Percentiles rank a stretch among this genome's conserved stretches.
These are phyloP conservation scores for Ciborinia camelliae DNA, from an alignment of 2,329 filamentous ascomycete genomes.

Conservation along the genomic window DNA sequence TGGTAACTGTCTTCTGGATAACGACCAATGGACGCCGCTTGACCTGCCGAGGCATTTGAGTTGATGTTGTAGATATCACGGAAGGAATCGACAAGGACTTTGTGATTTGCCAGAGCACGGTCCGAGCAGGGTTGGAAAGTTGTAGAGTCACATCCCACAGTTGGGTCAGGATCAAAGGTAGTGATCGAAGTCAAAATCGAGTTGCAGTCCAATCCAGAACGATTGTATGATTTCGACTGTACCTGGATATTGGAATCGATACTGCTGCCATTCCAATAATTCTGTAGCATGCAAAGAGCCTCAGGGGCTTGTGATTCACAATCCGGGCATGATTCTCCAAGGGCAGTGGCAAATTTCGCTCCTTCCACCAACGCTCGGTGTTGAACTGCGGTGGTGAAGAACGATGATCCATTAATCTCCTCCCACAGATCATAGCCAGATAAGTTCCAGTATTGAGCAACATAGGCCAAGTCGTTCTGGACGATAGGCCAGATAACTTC, in stretches of 20 bases:
- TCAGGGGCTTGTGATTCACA: conserved; percentile 63
- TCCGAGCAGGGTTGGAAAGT: conserved; percentile 65
- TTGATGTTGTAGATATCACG: conserved; percentile 65
- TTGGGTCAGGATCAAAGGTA: conserved; percentile 59
- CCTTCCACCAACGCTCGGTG: conserved; percentile 63
- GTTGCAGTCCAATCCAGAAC: conserved; percentile 69
- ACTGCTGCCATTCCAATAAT: conserved; percentile 68
- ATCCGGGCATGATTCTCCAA: conserved; percentile 56
- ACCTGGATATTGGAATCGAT: conserved; percentile 66
- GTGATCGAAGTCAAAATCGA: conserved; percentile 63
- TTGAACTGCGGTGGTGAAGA: conserved; percentile 70
- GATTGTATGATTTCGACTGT: conserved; percentile 46
- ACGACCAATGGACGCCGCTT: conserved; percentile 61
- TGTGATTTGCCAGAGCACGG: conserved; percentile 68
- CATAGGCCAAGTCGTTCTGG: conserved; percentile 70
- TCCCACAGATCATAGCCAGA: conserved; percentile 77
- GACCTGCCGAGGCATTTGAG: conserved; percentile 55
- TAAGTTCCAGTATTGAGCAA: conserved; percentile 66
- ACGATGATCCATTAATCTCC: conserved; percentile 70
- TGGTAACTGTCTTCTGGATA: conserved; percentile 72
- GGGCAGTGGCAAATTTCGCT: conserved; percentile 56
- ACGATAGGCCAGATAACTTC: conserved; percentile 69
- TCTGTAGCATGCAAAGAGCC: conserved; percentile 69
- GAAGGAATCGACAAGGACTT: conserved; percentile 70
- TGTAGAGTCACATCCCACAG: conserved; percentile 58